Evolutionary conservation across 106 monocot species (phyloP).

Genomic region (Platanthera zijinensis): DNA sequence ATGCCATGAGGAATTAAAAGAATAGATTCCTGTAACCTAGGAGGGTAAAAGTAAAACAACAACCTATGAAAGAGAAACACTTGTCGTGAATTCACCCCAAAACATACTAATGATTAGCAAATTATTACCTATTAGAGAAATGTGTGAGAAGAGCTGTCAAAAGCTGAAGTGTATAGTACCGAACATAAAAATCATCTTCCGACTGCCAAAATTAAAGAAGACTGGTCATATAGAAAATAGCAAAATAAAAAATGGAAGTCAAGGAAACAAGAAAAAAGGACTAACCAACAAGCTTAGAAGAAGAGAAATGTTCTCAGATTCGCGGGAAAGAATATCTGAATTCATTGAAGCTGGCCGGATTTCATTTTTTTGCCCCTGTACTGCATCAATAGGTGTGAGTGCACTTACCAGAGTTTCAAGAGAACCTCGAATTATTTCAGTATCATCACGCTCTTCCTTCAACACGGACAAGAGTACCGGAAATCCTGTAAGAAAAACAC

Average conservation of each 20-base stretch:
- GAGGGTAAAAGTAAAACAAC: conserved; percentile 2
- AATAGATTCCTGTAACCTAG: conserved; percentile 95
- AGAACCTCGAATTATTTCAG: conserved; percentile 79
- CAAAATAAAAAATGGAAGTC: not conserved
- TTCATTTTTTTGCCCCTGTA: conserved; percentile 52
- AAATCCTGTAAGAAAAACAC: conserved; percentile 44
- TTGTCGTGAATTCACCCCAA: not conserved
- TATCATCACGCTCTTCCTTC: conserved; percentile 91
- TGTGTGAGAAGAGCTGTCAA: conserved; percentile 88
- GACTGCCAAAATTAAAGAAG: conserved; percentile 40
- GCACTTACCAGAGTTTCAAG: conserved; percentile 96
- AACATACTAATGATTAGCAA: not conserved
- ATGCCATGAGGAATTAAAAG: conserved; percentile 91
- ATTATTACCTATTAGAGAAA: conserved; percentile 65
- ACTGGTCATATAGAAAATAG: not conserved
- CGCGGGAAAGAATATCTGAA: conserved; percentile 82
- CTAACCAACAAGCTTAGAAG: conserved; percentile 85
- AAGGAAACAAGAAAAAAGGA: conserved; percentile 13
- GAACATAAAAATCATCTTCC: conserved; percentile 91
- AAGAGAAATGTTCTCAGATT: conserved; percentile 89
- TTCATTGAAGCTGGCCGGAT: conserved; percentile 85
- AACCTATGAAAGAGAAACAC: not conserved
- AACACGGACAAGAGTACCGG: conserved; percentile 73
- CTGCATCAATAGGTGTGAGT: conserved; percentile 72
- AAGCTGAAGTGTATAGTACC: conserved; percentile 99